A percentile compares a stretch with the other conserved stretches of the same genome.
These are phyloP conservation scores for Zygosaccharomyces pseudobailii DNA, from an alignment of 1,139 yeast genomes.

Conservation along the genomic window DNA sequence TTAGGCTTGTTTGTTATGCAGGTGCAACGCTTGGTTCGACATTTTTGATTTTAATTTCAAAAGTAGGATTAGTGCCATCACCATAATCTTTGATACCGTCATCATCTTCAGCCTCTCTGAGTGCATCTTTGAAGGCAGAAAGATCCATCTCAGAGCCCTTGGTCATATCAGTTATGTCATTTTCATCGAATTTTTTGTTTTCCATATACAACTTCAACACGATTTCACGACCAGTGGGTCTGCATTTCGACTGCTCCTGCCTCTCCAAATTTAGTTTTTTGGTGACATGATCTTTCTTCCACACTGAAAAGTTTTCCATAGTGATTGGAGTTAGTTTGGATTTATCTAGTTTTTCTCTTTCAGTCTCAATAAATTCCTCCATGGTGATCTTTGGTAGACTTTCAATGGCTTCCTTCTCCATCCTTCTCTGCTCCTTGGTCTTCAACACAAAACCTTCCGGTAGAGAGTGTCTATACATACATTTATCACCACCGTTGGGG, in stretches of 20 bases:
- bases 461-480: slow-evolving; percentile 94
- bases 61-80: slow-evolving; percentile 39
- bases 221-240: slow-evolving; percentile 70
- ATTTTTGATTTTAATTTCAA: slow-evolving; percentile 25
- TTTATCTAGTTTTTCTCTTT: slow-evolving; percentile 79
- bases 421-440: slow-evolving; percentile 90
- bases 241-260: slow-evolving; percentile 43
- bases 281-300: slow-evolving; percentile 71
- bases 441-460: slow-evolving; percentile 96
- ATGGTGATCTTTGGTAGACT: slow-evolving; percentile 85
- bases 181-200: slow-evolving; percentile 39
- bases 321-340: slow-evolving; percentile 83
- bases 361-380: slow-evolving; percentile 94
- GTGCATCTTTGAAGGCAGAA: slow-evolving; percentile 42
- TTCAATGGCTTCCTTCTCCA: slow-evolving; percentile 83
- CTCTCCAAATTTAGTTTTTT: slow-evolving; percentile 58
- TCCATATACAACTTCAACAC: slow-evolving; percentile 71
- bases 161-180: slow-evolving; percentile 45
- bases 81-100: slow-evolving; percentile 39
- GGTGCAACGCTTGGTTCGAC: slow-evolving; percentile 13
- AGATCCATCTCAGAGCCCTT: slow-evolving; percentile 67
- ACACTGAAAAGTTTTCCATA: slow-evolving; percentile 68
- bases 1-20: slow-evolving; percentile 11
- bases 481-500: slow-evolving; percentile 88
- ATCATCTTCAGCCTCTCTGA: slow-evolving; percentile 22